These are phyloP conservation scores for Pseudodiploospora longispora DNA, from an alignment of 2,329 filamentous ascomycete genomes.

Conservation along the genomic window DNA sequence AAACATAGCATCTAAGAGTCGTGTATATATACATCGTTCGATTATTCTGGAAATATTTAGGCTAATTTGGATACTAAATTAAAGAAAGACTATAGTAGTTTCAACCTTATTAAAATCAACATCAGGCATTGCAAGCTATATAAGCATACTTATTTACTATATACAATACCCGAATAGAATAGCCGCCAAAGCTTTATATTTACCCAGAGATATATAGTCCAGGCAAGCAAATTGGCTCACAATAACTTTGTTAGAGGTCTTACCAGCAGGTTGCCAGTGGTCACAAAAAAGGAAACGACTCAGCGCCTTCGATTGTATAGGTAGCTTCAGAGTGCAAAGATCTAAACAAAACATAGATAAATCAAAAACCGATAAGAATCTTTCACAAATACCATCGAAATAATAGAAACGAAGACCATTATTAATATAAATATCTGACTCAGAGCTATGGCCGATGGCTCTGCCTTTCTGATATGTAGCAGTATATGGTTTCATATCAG, in stretches of 20 bases:
- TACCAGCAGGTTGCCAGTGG: background rate
- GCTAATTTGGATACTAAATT: constrained; percentile 13
- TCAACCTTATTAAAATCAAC: constrained; percentile 16
- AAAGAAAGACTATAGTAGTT: constrained; percentile 11
- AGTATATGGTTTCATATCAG: constrained; percentile 12
- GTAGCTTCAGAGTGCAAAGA: constrained; percentile 12
- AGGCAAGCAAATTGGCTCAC: background rate
- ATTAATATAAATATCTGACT: constrained; percentile 14
- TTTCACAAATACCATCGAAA: constrained; percentile 3
- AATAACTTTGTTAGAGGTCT: constrained; percentile 1
- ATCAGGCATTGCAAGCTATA: constrained; percentile 13
- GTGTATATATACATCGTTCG: constrained; percentile 4
- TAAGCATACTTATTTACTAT: constrained; percentile 13
- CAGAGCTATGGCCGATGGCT: background rate
- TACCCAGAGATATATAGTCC: background rate
- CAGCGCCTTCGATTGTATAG: background rate
- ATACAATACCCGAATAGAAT: constrained; percentile 12
- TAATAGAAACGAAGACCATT: constrained; percentile 16
- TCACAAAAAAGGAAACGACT: background rate
- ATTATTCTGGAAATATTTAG: background rate
- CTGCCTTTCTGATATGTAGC: constrained; percentile 8
- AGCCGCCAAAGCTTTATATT: constrained; percentile 3
- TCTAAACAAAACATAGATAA: background rate
- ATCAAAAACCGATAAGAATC: background rate
- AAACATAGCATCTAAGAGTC: constrained; percentile 5